Conservation (phyloP, 2,329 filamentous ascomycete species). For the Botrytis fragariae region DNA sequence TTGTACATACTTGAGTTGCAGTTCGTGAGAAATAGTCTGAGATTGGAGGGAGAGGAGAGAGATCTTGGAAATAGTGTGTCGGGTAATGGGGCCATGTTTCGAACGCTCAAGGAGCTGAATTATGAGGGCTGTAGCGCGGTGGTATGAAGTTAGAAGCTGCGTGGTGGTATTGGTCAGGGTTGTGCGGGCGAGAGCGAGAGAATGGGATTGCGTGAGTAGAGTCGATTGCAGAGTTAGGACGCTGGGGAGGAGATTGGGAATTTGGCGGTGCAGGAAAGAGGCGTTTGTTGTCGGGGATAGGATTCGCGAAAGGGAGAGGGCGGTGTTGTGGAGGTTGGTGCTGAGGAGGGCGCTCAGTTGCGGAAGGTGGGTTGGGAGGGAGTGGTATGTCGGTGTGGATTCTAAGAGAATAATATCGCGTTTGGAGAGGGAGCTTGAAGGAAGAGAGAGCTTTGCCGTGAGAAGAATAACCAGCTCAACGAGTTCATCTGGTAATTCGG, state of each 20-base stretch:
- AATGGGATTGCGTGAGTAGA: neutral
- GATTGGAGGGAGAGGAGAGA: slow-evolving; percentile 28
- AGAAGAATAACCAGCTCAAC: slow-evolving; percentile 56
- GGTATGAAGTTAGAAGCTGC: slow-evolving; percentile 29
- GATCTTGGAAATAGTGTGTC: slow-evolving; percentile 27
- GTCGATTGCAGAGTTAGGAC: slow-evolving; percentile 40
- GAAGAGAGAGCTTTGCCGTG: slow-evolving; percentile 42
- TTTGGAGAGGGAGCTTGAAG: slow-evolving; percentile 39
- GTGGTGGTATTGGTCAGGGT: slow-evolving; percentile 24
- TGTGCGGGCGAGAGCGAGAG: slow-evolving; percentile 2
- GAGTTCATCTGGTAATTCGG: slow-evolving; percentile 45
- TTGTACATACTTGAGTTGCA: slow-evolving; percentile 25
- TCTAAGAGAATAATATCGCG: slow-evolving; percentile 47
- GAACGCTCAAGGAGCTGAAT: slow-evolving; percentile 36
- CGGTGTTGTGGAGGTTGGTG: slow-evolving; percentile 48
- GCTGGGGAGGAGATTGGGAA: slow-evolving; percentile 48
- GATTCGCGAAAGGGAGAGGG: slow-evolving; percentile 49
- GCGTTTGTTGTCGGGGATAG: slow-evolving; percentile 48
- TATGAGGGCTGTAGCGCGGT: slow-evolving; percentile 28
- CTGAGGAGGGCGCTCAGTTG: slow-evolving; percentile 49
- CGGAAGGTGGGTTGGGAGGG: slow-evolving; percentile 49
- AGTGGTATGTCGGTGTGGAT: slow-evolving; percentile 49
- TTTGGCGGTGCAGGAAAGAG: slow-evolving; percentile 56
- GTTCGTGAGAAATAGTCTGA: slow-evolving; percentile 23
- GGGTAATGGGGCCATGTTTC: slow-evolving; percentile 34